Evolutionary conservation across 1,284 basidiomycete genomes (phyloP).

Genomic region (Erythrobasidium hasegawianum): DNA sequence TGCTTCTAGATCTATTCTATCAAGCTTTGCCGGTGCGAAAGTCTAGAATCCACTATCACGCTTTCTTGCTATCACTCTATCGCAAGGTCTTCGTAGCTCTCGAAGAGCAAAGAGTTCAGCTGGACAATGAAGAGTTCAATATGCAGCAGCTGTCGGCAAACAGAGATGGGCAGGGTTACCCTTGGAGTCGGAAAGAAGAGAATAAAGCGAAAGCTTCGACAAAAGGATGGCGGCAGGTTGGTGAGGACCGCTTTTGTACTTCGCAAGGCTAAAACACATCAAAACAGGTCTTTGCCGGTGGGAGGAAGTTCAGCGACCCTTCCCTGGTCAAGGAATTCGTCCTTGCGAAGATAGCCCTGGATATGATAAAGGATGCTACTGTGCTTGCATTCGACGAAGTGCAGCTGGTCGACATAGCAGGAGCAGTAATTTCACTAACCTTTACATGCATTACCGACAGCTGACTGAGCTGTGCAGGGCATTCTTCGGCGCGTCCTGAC

Average conservation of each 20-base stretch:
- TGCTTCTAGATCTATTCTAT: slow-evolving; percentile 66
- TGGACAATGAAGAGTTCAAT: slow-evolving; percentile 48
- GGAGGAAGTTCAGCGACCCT: slow-evolving; percentile 51
- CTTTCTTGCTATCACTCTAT: slow-evolving; percentile 66
- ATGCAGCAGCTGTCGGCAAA: slow-evolving; percentile 40
- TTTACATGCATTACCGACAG: too few relatives aligned
- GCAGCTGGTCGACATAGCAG: slow-evolving; percentile 66
- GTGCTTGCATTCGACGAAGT: slow-evolving; percentile 67
- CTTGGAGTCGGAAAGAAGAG: slow-evolving; percentile 43
- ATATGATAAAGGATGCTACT: slow-evolving; percentile 51
- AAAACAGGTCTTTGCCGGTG: slow-evolving; percentile 53
- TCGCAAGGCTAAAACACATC: slow-evolving; percentile 47
- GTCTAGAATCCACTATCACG: slow-evolving; percentile 63
- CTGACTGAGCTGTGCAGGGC: slow-evolving; percentile 36
- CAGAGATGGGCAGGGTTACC: slow-evolving; percentile 39
- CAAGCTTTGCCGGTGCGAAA: slow-evolving; percentile 61
- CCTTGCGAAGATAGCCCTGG: slow-evolving; percentile 38
- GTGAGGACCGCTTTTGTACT: too few relatives aligned
- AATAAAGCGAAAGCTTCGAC: slow-evolving; percentile 44
- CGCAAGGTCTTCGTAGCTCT: slow-evolving; percentile 61
- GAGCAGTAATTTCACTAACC: slow-evolving; percentile 55
- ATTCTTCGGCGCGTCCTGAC: slow-evolving; percentile 66
- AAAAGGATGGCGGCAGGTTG: slow-evolving; percentile 42
- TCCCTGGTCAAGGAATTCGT: slow-evolving; percentile 53
- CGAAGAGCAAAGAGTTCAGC: slow-evolving; percentile 48